Evolutionary conservation across 805 yeast species (phyloP).

Genomic region (Ogataea thermomethanolica): DNA sequence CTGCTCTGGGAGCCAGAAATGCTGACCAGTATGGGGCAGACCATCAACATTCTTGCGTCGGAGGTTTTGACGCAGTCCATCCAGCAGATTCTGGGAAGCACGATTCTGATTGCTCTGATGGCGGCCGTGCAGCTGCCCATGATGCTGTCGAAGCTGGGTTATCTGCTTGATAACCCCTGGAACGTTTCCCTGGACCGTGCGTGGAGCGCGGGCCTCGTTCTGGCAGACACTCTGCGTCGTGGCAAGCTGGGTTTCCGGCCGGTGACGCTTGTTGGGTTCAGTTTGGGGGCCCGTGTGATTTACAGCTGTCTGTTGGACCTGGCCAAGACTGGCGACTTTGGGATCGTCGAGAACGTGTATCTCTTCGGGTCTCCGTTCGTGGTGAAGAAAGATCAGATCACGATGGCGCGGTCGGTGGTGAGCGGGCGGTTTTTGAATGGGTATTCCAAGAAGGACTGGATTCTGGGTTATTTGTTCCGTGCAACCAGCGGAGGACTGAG

Average conservation of each 20-base stretch:
- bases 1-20: slow-evolving; percentile 97
- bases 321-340: slow-evolving; percentile 81
- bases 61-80: slow-evolving; percentile 91
- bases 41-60: slow-evolving; percentile 87
- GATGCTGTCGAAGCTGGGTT: slow-evolving; percentile 84
- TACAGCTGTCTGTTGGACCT: slow-evolving; percentile 85
- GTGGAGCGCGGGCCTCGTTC: slow-evolving; percentile 88
- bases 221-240: slow-evolving; percentile 86
- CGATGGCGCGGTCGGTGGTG: slow-evolving; percentile 77
- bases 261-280: slow-evolving; percentile 86
- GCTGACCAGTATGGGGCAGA: slow-evolving; percentile 94
- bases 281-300: slow-evolving; percentile 88
- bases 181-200: slow-evolving; percentile 95
- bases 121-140: slow-evolving; percentile 90
- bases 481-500: slow-evolving; percentile 94
- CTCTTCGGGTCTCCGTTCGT: slow-evolving; percentile 88
- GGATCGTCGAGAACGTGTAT: slow-evolving; percentile 83
- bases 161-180: slow-evolving; percentile 95
- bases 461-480: slow-evolving; percentile 87
- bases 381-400: slow-evolving; percentile 70
- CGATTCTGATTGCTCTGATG: slow-evolving; percentile 85
- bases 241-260: slow-evolving; percentile 92
- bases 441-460: slow-evolving; percentile 91
- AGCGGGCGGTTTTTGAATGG: slow-evolving; percentile 90
- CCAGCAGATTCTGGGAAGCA: slow-evolving; percentile 92